phyloP scores from a whole-genome alignment of 768 basidiomycete species.

The Dendrothele bispora region DNA sequence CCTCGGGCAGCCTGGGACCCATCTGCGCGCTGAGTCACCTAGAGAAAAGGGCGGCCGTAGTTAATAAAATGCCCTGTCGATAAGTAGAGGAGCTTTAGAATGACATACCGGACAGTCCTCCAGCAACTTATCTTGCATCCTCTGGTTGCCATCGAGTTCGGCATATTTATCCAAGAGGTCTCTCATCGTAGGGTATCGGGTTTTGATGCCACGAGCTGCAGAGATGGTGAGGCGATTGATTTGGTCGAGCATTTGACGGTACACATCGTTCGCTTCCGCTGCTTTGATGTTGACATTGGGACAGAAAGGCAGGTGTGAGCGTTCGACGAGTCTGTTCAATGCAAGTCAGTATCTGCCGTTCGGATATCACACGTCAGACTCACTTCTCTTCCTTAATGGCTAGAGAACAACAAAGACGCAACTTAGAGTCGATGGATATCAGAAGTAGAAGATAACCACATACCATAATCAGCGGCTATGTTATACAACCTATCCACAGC shows the following conservation, averaged over 20 bases:
- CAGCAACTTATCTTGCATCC: neutral
- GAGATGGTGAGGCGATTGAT: neutral
- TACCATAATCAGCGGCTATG: constrained; percentile 1
- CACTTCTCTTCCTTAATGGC: constrained; percentile 1
- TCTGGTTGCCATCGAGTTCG: neutral
- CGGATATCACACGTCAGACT: neutral
- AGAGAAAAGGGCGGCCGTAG: too few species aligned
- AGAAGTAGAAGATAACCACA: too few species aligned
- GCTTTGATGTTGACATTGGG: neutral
- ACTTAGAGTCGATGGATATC: too few species aligned
- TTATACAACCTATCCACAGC: constrained; percentile 2
- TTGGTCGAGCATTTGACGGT: neutral
- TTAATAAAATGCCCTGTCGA: too few species aligned
- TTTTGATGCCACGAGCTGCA: neutral
- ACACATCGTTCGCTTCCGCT: neutral
- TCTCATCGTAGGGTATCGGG: neutral
- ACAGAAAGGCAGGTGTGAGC: constrained; percentile 7
- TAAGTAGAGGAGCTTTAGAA: too few species aligned
- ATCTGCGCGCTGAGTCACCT: neutral
- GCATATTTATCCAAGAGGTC: neutral
- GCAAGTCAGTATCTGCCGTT: neutral
- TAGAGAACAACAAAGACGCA: too few species aligned
- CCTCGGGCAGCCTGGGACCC: neutral
- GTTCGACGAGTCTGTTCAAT: neutral
- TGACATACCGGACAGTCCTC: neutral